Conservation (phyloP, 2,329 filamentous ascomycete genomes). For the Tolypocladium ovalisporum region DNA sequence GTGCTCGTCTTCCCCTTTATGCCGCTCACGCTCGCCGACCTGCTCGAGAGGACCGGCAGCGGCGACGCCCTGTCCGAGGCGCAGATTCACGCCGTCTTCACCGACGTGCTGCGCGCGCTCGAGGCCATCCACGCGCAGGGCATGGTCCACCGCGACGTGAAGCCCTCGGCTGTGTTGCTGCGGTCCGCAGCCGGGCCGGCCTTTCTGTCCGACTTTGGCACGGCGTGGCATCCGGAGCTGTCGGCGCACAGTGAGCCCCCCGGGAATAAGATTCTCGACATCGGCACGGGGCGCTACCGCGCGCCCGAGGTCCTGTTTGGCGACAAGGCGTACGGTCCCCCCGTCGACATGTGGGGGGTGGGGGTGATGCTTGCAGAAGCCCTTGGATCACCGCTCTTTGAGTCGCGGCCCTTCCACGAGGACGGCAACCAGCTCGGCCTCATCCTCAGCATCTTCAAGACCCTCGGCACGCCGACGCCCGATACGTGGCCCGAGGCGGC, state of each 20-base stretch:
- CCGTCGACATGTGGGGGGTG: conserved; percentile 81
- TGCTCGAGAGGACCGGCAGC: conserved; percentile 41
- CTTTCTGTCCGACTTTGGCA: conserved; percentile 84
- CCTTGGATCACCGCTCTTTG: conserved; percentile 60
- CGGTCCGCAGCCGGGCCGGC: conserved; percentile 57
- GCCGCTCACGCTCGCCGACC: conserved; percentile 57
- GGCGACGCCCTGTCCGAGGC: conserved; percentile 13
- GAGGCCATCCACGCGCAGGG: conserved; percentile 58
- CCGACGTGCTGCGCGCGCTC: conserved; percentile 61
- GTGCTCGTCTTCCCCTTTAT: conserved; percentile 81
- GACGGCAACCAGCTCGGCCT: conserved; percentile 86
- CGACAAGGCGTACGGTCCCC: conserved; percentile 56
- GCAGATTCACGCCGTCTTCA: conserved; percentile 37
- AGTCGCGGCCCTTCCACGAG: conserved; percentile 60
- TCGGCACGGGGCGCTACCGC: conserved; percentile 86
- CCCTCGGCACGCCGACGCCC: conserved; percentile 74
- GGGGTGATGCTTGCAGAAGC: conserved; percentile 78
- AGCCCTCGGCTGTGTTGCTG: conserved; percentile 81
- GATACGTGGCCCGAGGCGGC: conserved; percentile 73
- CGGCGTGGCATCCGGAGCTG: conserved; percentile 63
- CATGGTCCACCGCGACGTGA: conserved; percentile 89
- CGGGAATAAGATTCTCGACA: conserved; percentile 72
- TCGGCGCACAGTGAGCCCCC: conserved; percentile 53
- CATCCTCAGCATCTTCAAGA: conserved; percentile 87
- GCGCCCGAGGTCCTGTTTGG: conserved; percentile 88